Evolutionary conservation across 495 filamentous ascomycete genomes (phyloP).

Genomic region (Xylaria bambusicola): DNA sequence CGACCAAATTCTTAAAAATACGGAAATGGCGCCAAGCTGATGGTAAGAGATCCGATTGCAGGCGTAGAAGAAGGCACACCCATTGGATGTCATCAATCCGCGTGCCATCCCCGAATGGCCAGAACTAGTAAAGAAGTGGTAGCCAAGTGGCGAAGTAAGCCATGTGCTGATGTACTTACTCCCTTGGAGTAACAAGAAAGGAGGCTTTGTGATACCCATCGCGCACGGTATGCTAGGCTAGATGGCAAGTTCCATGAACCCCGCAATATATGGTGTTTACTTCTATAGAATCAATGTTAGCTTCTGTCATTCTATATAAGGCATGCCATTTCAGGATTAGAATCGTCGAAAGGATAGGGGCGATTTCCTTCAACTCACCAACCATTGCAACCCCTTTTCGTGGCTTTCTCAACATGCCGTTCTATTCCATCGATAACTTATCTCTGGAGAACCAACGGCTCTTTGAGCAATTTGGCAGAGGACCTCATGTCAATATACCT

Average conservation of each 20-base stretch:
- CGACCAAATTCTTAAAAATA: neutral
- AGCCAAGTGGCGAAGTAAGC: neutral
- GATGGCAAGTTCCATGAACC: too few species aligned
- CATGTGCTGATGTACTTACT: slow-evolving; percentile 1
- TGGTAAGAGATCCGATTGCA: too few species aligned
- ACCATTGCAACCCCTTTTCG: neutral
- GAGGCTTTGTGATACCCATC: slow-evolving; percentile 1
- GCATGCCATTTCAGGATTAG: neutral
- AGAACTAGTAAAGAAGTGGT: neutral
- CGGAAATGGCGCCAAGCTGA: neutral
- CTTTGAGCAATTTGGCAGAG: slow-evolving; percentile 34
- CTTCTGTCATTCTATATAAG: slow-evolving; percentile 2
- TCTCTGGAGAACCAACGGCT: slow-evolving; percentile 23
- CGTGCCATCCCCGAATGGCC: neutral
- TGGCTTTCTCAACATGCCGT: slow-evolving; percentile 5
- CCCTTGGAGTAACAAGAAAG: neutral
- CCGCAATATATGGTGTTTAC: too few species aligned
- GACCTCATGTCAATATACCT: slow-evolving; percentile 23
- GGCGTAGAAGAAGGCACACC: too few species aligned
- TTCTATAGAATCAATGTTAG: too few species aligned
- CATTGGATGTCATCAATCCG: too few species aligned
- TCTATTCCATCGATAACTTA: slow-evolving; percentile 27
- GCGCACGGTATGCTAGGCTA: neutral
- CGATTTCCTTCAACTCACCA: neutral
- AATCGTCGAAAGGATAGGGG: neutral